A percentile compares a stretch with the other conserved stretches of the same genome.
Evolutionary conservation across 371 early-diverging fungal genomes (phyloP).

Genomic region (Globomyces sp.): DNA sequence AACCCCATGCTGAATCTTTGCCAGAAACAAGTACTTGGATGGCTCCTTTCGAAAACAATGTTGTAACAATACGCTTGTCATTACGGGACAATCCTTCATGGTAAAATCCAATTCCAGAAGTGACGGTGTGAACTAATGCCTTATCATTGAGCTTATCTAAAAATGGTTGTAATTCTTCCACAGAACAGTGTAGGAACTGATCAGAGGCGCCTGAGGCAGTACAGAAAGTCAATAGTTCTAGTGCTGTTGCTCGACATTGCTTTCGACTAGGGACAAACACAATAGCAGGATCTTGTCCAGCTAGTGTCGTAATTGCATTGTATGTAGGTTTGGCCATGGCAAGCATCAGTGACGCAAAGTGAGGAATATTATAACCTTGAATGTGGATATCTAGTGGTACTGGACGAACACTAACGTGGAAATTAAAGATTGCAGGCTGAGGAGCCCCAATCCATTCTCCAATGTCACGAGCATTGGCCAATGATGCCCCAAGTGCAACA

Average conservation of each 20-base stretch:
- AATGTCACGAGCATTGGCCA: slow-evolving; percentile 94
- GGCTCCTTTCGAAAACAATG: slow-evolving; percentile 73
- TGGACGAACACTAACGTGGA: slow-evolving; percentile 90
- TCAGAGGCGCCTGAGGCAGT: slow-evolving; percentile 69
- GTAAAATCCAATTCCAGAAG: slow-evolving; percentile 85
- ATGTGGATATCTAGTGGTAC: slow-evolving; percentile 93
- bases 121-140: slow-evolving; percentile 67
- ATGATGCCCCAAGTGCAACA: slow-evolving; percentile 81
- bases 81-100: slow-evolving; percentile 79
- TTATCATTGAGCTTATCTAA: slow-evolving; percentile 70
- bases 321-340: slow-evolving; percentile 92
- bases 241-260: slow-evolving; percentile 85
- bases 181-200: slow-evolving; percentile 69
- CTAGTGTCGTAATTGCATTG: slow-evolving; percentile 68
- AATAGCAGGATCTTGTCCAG: slow-evolving; percentile 65
- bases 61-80: slow-evolving; percentile 73
- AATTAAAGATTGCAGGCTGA: slow-evolving; percentile 78
- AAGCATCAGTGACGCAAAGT: slow-evolving; percentile 91
- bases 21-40: slow-evolving; percentile 89
- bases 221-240: slow-evolving; percentile 76
- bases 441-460: slow-evolving; percentile 95
- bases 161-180: slow-evolving; percentile 61
- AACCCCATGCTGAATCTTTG: slow-evolving; percentile 87
- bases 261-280: slow-evolving; percentile 93
- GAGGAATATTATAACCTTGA: slow-evolving; percentile 84